Base-by-base conservation (phyloP, 305 asterid species). In the Solanum hybrid region DNA sequence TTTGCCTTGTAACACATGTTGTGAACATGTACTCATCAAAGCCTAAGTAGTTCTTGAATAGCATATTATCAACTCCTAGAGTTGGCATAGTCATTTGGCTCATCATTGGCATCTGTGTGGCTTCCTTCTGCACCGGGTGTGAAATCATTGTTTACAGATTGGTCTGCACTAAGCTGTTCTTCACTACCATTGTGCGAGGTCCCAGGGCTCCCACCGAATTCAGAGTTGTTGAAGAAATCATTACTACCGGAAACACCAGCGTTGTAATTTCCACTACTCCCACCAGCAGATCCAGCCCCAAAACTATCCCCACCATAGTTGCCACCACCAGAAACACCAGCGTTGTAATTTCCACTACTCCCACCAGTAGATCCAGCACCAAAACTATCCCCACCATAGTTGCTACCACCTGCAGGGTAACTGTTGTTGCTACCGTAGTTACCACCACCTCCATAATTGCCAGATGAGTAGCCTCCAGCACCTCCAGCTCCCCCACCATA, bases 61-160 rank as follows among this genome's bases (percentile, higher is more conserved):
- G 75, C 88, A 51, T 31, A 37, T 24, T 3, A 45, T 94, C 92
- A 94, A 90, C 93, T 81, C 93, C 95, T 92, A 41, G 93, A 91
- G 89, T 93, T 94, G 89, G 93, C 96, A 86, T 88, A 89, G 91
- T 93, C 95, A 57, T 86, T 86, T 41, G 90, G 90, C 90, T 91
- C 96, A 24, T 92, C 94, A 5, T 85, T 68, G 32, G 90, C 88
- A 51, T 93, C 93, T 89, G 45, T 79, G 88, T 72, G 57, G 7
- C 81, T 78, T 36, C 84, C 92, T 70, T 91, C 90, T 3, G 2
- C 11, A 31, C 85, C 91, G 2, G 78, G 41, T 29, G 72, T 92
- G 84, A 89, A 85, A 88, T 92, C 93, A 32, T 89, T 92, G 45
- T 27, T 72, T 73, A 61, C 93, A 89, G 86, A 89, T 68, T 87